phyloP scores from a whole-genome alignment of 495 filamentous ascomycete species.

The Penicillium steckii region DNA sequence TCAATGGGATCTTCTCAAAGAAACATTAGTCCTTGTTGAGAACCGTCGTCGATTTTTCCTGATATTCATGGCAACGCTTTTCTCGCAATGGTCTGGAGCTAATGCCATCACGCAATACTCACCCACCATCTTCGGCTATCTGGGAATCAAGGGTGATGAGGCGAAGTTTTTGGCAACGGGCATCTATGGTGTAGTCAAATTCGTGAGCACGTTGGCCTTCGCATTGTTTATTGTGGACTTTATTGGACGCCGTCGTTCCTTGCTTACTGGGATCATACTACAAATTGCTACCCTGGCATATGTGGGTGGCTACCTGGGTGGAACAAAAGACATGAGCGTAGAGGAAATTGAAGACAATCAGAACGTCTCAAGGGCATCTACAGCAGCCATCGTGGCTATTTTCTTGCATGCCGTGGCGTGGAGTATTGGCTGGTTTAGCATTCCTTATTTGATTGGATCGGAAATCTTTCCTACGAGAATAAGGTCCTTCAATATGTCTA shows the following conservation, averaged over 20 bases:
- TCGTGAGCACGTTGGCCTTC: constrained; percentile 53
- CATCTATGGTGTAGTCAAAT: constrained; percentile 45
- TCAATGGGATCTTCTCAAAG: constrained; percentile 58
- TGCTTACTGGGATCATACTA: constrained; percentile 22
- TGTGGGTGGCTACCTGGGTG: constrained; percentile 18
- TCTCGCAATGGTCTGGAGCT: constrained; percentile 31
- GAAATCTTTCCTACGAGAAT: constrained; percentile 61
- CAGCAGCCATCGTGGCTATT: constrained; percentile 54
- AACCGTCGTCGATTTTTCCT: constrained; percentile 58
- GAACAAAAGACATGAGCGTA: constrained; percentile 9
- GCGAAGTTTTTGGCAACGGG: constrained; percentile 40
- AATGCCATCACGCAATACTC: constrained; percentile 30
- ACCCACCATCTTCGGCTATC: constrained; percentile 27
- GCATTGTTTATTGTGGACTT: constrained; percentile 64
- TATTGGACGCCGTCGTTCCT: constrained; percentile 58
- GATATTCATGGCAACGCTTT: constrained; percentile 24
- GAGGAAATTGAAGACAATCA: constrained; percentile 9
- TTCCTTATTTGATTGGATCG: constrained; percentile 64
- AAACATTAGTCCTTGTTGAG: constrained; percentile 60
- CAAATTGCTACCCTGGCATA: constrained; percentile 21
- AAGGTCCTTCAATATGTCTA: constrained; percentile 24
- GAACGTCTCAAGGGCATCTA: constrained; percentile 29
- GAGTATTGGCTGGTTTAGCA: constrained; percentile 64
- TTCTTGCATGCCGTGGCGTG: constrained; percentile 58
- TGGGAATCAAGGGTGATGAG: constrained; percentile 35